Percentiles rank a stretch among this genome's conserved stretches.
phyloP scores from a whole-genome alignment of 768 basidiomycete species.

The Rhizopogon vulgaris region DNA sequence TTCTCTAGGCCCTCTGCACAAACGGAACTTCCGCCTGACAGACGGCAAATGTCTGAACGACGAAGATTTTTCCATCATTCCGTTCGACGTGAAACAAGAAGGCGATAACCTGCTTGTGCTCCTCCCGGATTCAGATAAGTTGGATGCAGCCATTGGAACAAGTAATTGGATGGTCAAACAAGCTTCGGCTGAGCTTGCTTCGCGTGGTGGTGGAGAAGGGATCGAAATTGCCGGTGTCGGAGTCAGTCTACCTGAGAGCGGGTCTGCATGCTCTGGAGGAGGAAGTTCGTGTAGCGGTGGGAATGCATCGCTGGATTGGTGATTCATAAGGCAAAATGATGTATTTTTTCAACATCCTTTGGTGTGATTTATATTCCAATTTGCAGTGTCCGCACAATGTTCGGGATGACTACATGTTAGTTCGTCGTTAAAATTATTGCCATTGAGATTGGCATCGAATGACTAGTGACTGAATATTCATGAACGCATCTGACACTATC shows the following conservation, averaged over 20 bases:
- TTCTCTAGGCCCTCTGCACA: slow-evolving; percentile 53
- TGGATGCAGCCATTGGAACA: slow-evolving; percentile 59
- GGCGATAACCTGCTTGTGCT: slow-evolving; percentile 40
- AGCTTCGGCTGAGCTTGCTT: slow-evolving; percentile 37
- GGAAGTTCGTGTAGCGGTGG: not conserved
- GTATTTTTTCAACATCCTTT: too few species aligned
- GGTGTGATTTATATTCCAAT: too few species aligned
- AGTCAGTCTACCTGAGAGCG: not conserved
- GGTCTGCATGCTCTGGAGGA: slow-evolving; percentile 3
- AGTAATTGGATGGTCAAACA: slow-evolving; percentile 58
- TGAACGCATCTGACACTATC: too few species aligned
- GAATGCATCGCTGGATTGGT: slow-evolving; percentile 9
- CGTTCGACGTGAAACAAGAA: slow-evolving; percentile 52
- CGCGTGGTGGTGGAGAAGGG: slow-evolving; percentile 19
- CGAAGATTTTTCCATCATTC: slow-evolving; percentile 48
- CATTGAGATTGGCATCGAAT: too few species aligned
- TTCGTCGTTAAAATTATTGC: too few species aligned
- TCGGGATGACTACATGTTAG: too few species aligned
- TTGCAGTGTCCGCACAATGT: too few species aligned
- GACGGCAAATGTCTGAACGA: slow-evolving; percentile 58
- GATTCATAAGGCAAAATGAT: not conserved
- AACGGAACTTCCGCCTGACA: slow-evolving; percentile 54
- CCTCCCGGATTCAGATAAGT: slow-evolving; percentile 43
- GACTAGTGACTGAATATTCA: too few species aligned
- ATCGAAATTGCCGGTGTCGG: slow-evolving; percentile 31